These are phyloP conservation scores for Chaetomium fimeti DNA, from an alignment of 495 filamentous ascomycete genomes.

Conservation along the genomic window DNA sequence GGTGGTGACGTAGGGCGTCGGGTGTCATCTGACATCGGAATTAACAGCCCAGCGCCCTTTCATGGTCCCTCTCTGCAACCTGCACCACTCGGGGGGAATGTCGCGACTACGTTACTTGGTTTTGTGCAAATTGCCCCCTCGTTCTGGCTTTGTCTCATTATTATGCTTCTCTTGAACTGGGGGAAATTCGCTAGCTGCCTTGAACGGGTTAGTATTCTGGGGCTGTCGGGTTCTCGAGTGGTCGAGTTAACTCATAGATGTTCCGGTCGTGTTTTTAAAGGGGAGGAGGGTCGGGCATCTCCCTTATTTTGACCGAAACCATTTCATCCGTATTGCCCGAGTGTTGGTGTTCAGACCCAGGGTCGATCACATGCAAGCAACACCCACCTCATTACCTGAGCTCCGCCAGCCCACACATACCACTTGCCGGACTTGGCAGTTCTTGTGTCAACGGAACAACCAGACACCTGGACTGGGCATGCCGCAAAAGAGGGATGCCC, in stretches of 20 bases:
- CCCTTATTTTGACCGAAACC: too few species aligned
- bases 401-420: not conserved
- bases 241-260: too few species aligned
- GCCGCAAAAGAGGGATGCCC: not conserved
- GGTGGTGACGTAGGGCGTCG: constrained; percentile 22
- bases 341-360: constrained; percentile 2
- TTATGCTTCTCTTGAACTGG: too few species aligned
- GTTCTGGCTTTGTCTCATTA: too few species aligned
- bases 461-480: not conserved
- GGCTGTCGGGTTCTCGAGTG: too few species aligned
- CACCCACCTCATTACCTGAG: too few species aligned
- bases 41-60: constrained; percentile 7
- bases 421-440: constrained; percentile 1
- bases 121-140: too few species aligned
- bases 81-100: not conserved
- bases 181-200: too few species aligned
- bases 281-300: too few species aligned
- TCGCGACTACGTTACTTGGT: not conserved
- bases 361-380: constrained; percentile 12
- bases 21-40: constrained; percentile 26
- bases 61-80: not conserved
- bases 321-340: not conserved
- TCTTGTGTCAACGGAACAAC: not conserved
- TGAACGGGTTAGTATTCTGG: too few species aligned
- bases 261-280: too few species aligned